Percentiles rank a stretch among this genome's conserved stretches.
phyloP scores from a whole-genome alignment of 306 rosid species.

The Lagenaria siceraria region DNA sequence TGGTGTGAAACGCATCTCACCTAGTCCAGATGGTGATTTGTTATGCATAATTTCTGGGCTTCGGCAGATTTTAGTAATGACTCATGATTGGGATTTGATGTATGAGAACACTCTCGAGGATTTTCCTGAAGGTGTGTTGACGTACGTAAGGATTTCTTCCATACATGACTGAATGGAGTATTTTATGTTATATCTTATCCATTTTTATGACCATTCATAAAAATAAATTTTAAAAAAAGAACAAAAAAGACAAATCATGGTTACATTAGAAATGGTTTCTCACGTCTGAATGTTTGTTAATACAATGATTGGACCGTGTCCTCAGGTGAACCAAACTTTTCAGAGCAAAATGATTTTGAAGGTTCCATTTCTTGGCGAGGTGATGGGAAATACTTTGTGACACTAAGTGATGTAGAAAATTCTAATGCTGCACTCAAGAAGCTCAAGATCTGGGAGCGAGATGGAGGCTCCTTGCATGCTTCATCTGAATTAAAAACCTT shows the following conservation, averaged over 20 bases:
- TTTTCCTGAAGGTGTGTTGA: constrained; percentile 30
- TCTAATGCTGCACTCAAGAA: constrained; percentile 30
- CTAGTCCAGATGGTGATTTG: constrained; percentile 91
- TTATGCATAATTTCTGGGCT: constrained; percentile 44
- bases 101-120: constrained; percentile 51
- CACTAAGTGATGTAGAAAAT: constrained; percentile 27
- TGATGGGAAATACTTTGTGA: constrained; percentile 82
- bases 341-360: constrained; percentile 9
- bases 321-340: constrained; percentile 45
- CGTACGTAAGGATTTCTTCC: constrained; percentile 60
- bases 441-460: constrained; percentile 82
- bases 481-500: constrained; percentile 59
- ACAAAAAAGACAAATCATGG: neutral
- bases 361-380: constrained; percentile 77
- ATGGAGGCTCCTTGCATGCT: constrained; percentile 63
- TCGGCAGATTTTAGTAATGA: constrained; percentile 67
- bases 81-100: constrained; percentile 88
- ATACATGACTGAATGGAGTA: neutral
- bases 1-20: constrained; percentile 61
- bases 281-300: neutral
- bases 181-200: neutral
- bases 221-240: too few relatives aligned
- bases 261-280: neutral
- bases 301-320: constrained; percentile 13
- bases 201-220: neutral